Conservation (phyloP, 2,329 filamentous ascomycete genomes). For the Ustilaginoidea virens region DNA sequence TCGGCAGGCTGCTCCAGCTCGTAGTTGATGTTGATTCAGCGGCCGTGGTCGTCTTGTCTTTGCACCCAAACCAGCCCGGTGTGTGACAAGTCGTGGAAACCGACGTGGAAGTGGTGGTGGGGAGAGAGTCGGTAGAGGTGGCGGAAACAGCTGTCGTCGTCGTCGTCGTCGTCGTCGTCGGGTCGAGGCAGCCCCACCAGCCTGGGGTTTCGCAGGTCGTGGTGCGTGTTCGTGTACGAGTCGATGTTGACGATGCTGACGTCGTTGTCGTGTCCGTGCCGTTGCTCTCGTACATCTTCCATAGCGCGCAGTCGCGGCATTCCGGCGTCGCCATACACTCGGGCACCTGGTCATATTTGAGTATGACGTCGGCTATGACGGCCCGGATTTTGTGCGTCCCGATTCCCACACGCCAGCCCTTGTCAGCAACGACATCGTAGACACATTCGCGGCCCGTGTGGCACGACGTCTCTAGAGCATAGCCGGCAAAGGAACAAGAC, state of each 20-base stretch:
- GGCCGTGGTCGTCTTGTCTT: conserved; percentile 26
- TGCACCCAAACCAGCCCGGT: conserved; percentile 54
- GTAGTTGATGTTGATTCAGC: conserved; percentile 12
- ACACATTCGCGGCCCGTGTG: conserved; percentile 78
- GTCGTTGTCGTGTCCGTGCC: conserved; percentile 62
- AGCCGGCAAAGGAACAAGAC: conserved; percentile 79
- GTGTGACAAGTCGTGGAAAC: conserved; percentile 45
- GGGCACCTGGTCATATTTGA: conserved; percentile 68
- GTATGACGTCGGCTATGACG: conserved; percentile 77
- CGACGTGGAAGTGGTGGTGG: conserved; percentile 25
- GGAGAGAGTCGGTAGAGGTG: conserved; percentile 21
- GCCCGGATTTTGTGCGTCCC: conserved; percentile 80
- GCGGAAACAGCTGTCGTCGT: no score
- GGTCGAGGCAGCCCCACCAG: conserved; percentile 74
- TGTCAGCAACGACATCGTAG: conserved; percentile 83
- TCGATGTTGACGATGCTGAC: conserved; percentile 35
- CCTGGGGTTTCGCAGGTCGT: conserved; percentile 82
- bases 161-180: conserved; percentile 37
- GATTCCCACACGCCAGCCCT: conserved; percentile 83
- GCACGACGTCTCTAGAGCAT: conserved; percentile 85
- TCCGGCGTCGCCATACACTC: conserved; percentile 60
- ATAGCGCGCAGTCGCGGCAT: conserved; percentile 79
- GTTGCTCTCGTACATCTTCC: conserved; percentile 94
- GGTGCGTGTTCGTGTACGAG: conserved; percentile 61
- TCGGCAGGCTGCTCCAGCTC: conserved; percentile 12